Percentiles rank a stretch among this genome's conserved stretches.
These are phyloP conservation scores for Fistulina hepatica DNA, from an alignment of 1,284 basidiomycete species.

Conservation along the genomic window DNA sequence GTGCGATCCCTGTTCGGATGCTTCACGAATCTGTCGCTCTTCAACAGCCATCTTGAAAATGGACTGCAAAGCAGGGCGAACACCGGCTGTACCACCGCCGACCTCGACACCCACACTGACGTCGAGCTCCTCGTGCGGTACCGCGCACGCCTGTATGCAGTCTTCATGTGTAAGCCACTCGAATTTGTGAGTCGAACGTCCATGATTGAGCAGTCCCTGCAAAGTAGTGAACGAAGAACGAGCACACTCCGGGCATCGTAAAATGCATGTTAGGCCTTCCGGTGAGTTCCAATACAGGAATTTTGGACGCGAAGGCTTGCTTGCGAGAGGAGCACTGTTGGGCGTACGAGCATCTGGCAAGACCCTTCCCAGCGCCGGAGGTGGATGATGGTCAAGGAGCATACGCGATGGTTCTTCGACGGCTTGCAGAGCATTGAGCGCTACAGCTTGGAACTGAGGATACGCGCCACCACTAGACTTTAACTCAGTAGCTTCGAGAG, in stretches of 20 bases:
- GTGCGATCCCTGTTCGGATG: background rate
- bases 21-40: slow-evolving; percentile 13
- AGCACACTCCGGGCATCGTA: slow-evolving; percentile 51
- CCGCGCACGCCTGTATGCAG: slow-evolving; percentile 55
- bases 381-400: slow-evolving; percentile 35
- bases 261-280: slow-evolving; percentile 30
- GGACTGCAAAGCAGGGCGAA: slow-evolving; percentile 50
- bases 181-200: slow-evolving; percentile 50
- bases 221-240: slow-evolving; percentile 59
- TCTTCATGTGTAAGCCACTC: slow-evolving; percentile 70
- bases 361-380: slow-evolving; percentile 14
- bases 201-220: slow-evolving; percentile 69
- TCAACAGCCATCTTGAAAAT: slow-evolving; percentile 65
- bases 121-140: slow-evolving; percentile 34
- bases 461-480: slow-evolving; percentile 11
- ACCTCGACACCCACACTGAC: slow-evolving; percentile 45
- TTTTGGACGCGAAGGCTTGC: slow-evolving; percentile 24
- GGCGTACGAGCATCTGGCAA: slow-evolving; percentile 18
- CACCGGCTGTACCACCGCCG: slow-evolving; percentile 31
- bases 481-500: slow-evolving; percentile 28
- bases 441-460: slow-evolving; percentile 36
- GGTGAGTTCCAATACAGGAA: slow-evolving; percentile 36
- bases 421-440: slow-evolving; percentile 43
- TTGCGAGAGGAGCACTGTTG: too few relatives aligned
- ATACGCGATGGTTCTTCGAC: slow-evolving; percentile 42